Evolutionary conservation across 192 early-diverging fungal species (phyloP).

Genomic region (Neocallimastix lanati): DNA sequence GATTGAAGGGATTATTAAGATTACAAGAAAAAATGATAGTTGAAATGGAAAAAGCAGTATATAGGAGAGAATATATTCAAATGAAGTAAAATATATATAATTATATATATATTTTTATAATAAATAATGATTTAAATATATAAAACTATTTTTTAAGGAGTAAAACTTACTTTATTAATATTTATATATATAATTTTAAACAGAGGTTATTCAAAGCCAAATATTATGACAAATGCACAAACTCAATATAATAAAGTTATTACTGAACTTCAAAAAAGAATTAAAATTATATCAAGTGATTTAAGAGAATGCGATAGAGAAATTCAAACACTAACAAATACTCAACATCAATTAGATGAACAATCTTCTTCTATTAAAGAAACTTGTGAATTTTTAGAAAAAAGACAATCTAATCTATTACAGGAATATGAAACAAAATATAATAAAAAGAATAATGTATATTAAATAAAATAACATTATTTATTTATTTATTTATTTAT

Average conservation of each 20-base stretch:
- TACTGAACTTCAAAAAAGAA: background rate
- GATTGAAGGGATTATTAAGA: constrained; percentile 33
- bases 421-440: background rate
- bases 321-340: background rate
- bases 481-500: too few species aligned
- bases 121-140: too few species aligned
- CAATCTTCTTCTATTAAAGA: background rate
- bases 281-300: background rate
- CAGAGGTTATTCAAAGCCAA: background rate
- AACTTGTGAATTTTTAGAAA: background rate
- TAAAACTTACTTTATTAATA: background rate
- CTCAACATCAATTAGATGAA: background rate
- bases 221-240: background rate
- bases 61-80: constrained; percentile 30
- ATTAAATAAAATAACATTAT: too few species aligned
- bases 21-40: constrained; percentile 43
- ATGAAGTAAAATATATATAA: constrained; percentile 5
- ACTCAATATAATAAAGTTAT: background rate
- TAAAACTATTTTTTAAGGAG: too few species aligned
- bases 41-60: constrained; percentile 46
- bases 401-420: background rate
- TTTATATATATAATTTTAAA: background rate
- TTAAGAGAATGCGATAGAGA: background rate
- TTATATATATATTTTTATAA: background rate
- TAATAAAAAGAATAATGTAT: background rate